These are phyloP conservation scores for Rhodotorula sp. DNA, from an alignment of 1,284 basidiomycete species.

Conservation along the genomic window DNA sequence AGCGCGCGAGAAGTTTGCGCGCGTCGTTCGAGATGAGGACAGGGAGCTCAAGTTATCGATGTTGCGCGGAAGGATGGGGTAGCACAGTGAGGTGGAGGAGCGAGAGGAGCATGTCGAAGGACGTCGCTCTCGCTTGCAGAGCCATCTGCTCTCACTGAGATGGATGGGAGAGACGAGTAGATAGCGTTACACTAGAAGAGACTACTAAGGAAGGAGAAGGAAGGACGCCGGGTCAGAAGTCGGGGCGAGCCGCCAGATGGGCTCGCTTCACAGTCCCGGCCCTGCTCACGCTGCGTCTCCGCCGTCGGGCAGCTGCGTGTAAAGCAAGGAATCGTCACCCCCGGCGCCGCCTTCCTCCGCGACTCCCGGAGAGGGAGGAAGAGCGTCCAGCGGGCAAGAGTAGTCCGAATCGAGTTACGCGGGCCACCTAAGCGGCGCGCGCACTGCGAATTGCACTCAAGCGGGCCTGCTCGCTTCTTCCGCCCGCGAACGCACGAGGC, in stretches of 20 bases:
- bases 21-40: no score
- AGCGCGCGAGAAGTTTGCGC: no score
- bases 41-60: no score
- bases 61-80: no score
- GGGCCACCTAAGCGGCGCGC: not conserved
- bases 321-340: not conserved
- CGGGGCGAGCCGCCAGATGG: slow-evolving; percentile 19
- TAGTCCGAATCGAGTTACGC: slow-evolving; percentile 34
- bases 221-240: slow-evolving; percentile 6
- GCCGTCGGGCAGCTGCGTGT: no score
- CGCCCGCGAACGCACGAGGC: not conserved
- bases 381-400: slow-evolving; percentile 20
- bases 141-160: no score
- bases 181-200: no score
- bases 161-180: no score
- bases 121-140: not conserved
- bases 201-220: no score
- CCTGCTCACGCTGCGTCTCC: not conserved
- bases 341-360: not conserved
- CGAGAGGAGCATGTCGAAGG: not conserved
- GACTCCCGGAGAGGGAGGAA: not conserved
- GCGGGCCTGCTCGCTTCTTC: not conserved
- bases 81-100: not conserved
- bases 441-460: slow-evolving; percentile 28
- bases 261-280: slow-evolving; percentile 8